Evolutionary conservation across 2,329 filamentous ascomycete genomes (phyloP), one percentile per base, ranked within the genome.

Genomic region (Epichloe amarillans): DNA sequence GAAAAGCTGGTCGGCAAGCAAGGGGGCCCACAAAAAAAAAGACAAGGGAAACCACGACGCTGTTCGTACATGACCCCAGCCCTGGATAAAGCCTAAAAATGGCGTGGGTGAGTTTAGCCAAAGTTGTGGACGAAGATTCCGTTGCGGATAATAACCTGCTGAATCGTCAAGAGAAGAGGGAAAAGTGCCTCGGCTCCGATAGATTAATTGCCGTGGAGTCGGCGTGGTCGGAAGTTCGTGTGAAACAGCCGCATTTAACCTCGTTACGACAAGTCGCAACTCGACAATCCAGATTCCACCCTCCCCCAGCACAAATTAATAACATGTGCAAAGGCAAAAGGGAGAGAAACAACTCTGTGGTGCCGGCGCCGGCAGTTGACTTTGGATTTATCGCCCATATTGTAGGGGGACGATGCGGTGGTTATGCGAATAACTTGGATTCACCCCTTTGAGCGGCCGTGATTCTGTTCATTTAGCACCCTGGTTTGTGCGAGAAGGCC

Each of bases 391-490:
- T 40, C n/a, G 8, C 35, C 4, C 14, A 26, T 37, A 11, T 21
- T 43, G 17, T 30, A 11, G 36, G 7, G 17, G 26, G n/a, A 12
- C n/a, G 33, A 19, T 42, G 23, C 23, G 14, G 4, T 41, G 30
- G 10, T 21, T 33, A 43, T 26, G 21, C 38, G 19, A 44, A 46
- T 14, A 50, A 15, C 14, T 26, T 38, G n/a, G 38, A n/a, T 49
- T 49, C 49, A 53, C 1, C 49, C 43, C 23, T 53, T 51, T 40
- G 42, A 44, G 4, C 50, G 50, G 19, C 37, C 41, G 40, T 51
- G 40, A 45, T 26, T 47, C 48, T 55, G 55, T 38, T 52, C 53
- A 35, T 51, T 52, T 43, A 56, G 47, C 38, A 53, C 46, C 46
- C 52, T 53, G 37, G 41, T 46, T 42, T 21, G 17, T 33, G 21